These are phyloP conservation scores for Pisolithus orientalis DNA, from an alignment of 768 basidiomycete species.

Conservation along the genomic window DNA sequence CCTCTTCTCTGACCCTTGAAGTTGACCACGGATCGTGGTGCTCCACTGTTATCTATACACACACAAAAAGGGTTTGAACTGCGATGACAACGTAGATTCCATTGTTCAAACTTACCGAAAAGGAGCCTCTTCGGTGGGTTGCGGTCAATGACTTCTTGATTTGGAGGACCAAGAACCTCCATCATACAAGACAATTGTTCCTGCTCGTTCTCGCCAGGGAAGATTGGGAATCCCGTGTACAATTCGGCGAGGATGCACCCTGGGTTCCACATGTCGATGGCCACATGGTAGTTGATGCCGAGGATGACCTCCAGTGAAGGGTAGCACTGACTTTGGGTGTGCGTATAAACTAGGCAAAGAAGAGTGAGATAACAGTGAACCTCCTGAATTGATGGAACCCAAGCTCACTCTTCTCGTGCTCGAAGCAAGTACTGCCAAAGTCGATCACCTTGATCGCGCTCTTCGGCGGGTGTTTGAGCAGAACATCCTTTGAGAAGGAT, in stretches of 20 bases:
- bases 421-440: conserved; percentile 97
- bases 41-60: conserved; percentile 78
- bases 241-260: conserved; percentile 97
- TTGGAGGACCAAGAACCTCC: conserved; percentile 95
- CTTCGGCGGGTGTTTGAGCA: conserved; percentile 90
- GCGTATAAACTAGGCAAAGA: conserved; percentile 78
- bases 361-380: conserved; percentile 2
- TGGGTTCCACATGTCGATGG: conserved; percentile 99
- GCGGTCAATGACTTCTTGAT: conserved; percentile 90
- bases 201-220: conserved; percentile 98
- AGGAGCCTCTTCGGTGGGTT: conserved; percentile 92
- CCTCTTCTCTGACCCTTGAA: conserved; percentile 91
- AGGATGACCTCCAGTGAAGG: conserved; percentile 99
- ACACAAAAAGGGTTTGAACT: conserved; percentile 5
- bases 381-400: neutral
- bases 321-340: conserved; percentile 99
- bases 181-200: conserved; percentile 98
- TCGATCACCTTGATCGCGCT: conserved; percentile 98
- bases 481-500: conserved; percentile 65
- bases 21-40: conserved; percentile 89
- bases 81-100: neutral
- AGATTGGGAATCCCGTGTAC: conserved; percentile 96
- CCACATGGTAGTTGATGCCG: conserved; percentile 99
- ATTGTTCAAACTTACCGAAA: conserved; percentile 60
- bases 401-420: conserved; percentile 90